These are phyloP conservation scores for Penicillium verrucosum DNA, from an alignment of 2,329 filamentous ascomycete species.

Conservation along the genomic window DNA sequence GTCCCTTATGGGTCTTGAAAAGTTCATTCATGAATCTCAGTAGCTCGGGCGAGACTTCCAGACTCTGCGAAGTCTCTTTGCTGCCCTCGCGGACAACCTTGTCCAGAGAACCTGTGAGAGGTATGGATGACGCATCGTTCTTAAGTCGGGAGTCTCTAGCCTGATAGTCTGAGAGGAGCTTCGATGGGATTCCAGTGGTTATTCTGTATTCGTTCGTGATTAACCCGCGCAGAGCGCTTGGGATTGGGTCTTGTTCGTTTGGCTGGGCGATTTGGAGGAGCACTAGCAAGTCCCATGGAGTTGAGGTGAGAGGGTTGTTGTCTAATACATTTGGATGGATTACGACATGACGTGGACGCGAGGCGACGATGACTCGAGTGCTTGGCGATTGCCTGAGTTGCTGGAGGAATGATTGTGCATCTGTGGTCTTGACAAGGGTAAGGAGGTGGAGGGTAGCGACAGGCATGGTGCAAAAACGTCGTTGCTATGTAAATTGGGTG, in stretches of 20 bases:
- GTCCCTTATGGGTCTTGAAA: conserved; percentile 31
- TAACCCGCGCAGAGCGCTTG: conserved; percentile 14
- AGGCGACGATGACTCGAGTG: conserved; percentile 33
- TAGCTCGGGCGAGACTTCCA: conserved; percentile 55
- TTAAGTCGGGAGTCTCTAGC: conserved; percentile 22
- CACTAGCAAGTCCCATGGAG: conserved; percentile 37
- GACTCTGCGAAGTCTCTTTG: conserved; percentile 44
- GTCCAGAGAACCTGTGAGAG: conserved; percentile 30
- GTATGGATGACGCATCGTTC: conserved; percentile 7
- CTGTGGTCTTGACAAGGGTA: conserved; percentile 23
- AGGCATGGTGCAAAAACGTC: conserved; percentile 28
- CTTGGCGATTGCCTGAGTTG: conserved; percentile 24
- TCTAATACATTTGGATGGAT: conserved; percentile 36
- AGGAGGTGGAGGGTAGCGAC: conserved; percentile 37
- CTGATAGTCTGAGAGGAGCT: conserved; percentile 30
- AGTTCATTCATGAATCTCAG: conserved; percentile 48
- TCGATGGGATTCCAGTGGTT: conserved; percentile 36
- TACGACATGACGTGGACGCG: conserved; percentile 36
- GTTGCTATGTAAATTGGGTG: neutral
- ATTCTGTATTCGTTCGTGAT: conserved; percentile 33
- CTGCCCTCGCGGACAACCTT: conserved; percentile 13
- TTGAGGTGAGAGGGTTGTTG: conserved; percentile 24
- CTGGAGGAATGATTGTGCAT: conserved; percentile 27
- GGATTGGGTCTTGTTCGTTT: conserved; percentile 17
- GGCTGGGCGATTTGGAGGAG: conserved; percentile 24